Percentiles rank a stretch among this genome's conserved stretches.
Conservation (phyloP, 306 rosid species). For the Inga leiocalycina region DNA sequence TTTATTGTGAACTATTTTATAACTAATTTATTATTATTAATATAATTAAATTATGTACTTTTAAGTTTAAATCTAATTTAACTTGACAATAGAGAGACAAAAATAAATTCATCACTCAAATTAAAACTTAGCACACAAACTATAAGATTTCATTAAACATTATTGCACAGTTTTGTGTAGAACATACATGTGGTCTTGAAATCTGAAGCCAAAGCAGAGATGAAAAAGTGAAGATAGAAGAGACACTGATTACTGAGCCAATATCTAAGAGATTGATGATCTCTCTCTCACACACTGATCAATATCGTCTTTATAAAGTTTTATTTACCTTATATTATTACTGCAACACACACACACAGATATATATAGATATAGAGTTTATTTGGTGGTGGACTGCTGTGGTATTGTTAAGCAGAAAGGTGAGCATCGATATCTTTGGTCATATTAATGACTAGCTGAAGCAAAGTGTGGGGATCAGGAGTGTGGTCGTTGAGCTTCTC, state of each 20-base stretch:
- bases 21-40: too few relatives aligned
- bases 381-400: too few relatives aligned
- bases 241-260: too few relatives aligned
- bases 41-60: too few relatives aligned
- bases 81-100: too few relatives aligned
- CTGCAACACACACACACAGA: too few relatives aligned
- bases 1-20: too few relatives aligned
- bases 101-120: too few relatives aligned
- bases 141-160: background rate
- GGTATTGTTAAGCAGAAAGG: slow-evolving; percentile 2
- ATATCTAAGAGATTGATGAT: background rate
- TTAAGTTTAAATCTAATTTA: too few relatives aligned
- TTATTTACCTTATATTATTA: background rate
- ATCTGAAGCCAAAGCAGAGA: background rate
- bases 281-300: background rate
- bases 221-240: too few relatives aligned
- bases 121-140: background rate
- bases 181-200: background rate
- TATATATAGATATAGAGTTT: too few relatives aligned
- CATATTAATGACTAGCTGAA: slow-evolving; percentile 6
- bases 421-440: slow-evolving; percentile 36
- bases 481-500: slow-evolving; percentile 44
- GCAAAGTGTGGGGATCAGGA: slow-evolving; percentile 44
- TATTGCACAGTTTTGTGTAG: background rate
- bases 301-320: background rate